Evolutionary conservation across 257 asterid species (phyloP).

Genomic region (Echites panduratus): DNA sequence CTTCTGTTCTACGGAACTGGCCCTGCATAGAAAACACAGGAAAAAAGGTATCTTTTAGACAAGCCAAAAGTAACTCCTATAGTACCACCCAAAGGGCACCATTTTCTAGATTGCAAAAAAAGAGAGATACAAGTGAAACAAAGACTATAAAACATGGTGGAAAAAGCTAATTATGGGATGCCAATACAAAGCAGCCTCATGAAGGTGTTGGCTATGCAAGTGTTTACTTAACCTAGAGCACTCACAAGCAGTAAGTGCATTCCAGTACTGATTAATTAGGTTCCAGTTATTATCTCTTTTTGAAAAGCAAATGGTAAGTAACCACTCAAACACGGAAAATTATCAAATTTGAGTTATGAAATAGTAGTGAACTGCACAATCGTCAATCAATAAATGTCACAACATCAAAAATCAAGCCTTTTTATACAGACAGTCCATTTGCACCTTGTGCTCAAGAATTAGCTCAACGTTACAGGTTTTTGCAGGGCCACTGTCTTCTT

Average conservation of each 20-base stretch:
- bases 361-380: slow-evolving; percentile 15
- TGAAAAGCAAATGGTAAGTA: neutral
- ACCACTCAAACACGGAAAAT: neutral
- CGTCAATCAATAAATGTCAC: slow-evolving; percentile 38
- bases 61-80: neutral
- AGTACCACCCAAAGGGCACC: neutral
- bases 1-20: slow-evolving; percentile 11
- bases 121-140: neutral
- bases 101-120: neutral
- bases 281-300: neutral
- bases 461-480: neutral
- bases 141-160: too few species aligned
- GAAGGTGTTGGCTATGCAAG: too few species aligned
- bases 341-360: neutral
- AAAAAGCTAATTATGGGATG: too few species aligned
- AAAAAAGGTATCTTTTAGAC: neutral
- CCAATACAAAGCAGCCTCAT: too few species aligned
- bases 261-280: neutral
- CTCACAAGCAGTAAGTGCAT: neutral
- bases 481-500: neutral
- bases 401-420: slow-evolving; percentile 35
- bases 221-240: neutral
- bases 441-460: neutral
- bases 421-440: slow-evolving; percentile 18
- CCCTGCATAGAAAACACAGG: neutral